These are phyloP conservation scores for Pseudonitzschia multistriata DNA, from an alignment of 108 stramenopile species.

Conservation along the genomic window DNA sequence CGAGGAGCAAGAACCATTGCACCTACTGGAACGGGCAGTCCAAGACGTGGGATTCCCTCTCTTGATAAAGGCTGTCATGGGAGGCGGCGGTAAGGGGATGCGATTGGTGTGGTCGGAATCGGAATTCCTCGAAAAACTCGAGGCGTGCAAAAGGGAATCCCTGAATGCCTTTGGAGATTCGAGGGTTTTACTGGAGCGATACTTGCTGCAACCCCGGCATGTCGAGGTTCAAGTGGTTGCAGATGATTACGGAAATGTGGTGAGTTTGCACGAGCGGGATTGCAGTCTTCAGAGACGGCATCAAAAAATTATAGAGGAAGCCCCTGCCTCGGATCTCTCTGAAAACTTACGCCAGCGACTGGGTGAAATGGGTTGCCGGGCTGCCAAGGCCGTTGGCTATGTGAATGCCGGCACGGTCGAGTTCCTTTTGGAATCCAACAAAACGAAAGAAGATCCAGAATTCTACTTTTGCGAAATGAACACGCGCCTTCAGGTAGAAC, in stretches of 20 bases:
- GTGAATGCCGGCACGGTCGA: slow-evolving; percentile 96
- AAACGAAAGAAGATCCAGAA: slow-evolving; percentile 51
- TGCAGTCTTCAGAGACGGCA: slow-evolving; percentile 95
- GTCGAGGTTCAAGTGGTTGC: slow-evolving; percentile 97
- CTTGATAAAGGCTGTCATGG: slow-evolving; percentile 97
- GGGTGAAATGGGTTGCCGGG: slow-evolving; percentile 83
- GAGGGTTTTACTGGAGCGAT: slow-evolving; percentile 95
- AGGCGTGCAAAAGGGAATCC: slow-evolving; percentile 91
- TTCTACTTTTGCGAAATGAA: slow-evolving; percentile 99
- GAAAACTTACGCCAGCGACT: slow-evolving; percentile 74
- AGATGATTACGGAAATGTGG: slow-evolving; percentile 54
- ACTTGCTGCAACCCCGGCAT: slow-evolving; percentile 94
- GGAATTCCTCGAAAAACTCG: slow-evolving; percentile 61
- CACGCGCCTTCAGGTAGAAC: slow-evolving; percentile 94
- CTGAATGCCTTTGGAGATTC: slow-evolving; percentile 88
- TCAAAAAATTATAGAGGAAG: slow-evolving; percentile 98
- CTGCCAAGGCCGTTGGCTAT: slow-evolving; percentile 84
- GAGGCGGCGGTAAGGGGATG: slow-evolving; percentile 99
- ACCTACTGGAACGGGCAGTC: slow-evolving; percentile 68
- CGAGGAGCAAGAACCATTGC: slow-evolving; percentile 32
- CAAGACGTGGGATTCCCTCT: slow-evolving; percentile 96
- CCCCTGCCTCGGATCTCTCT: slow-evolving; percentile 70
- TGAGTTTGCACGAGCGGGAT: slow-evolving; percentile 91
- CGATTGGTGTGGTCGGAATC: slow-evolving; percentile 84
- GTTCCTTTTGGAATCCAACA: slow-evolving; percentile 83